A percentile compares a stretch with the other conserved stretches of the same genome.
Conservation (phyloP, 1,284 basidiomycete genomes). For the Xerocomus amazonicus region DNA sequence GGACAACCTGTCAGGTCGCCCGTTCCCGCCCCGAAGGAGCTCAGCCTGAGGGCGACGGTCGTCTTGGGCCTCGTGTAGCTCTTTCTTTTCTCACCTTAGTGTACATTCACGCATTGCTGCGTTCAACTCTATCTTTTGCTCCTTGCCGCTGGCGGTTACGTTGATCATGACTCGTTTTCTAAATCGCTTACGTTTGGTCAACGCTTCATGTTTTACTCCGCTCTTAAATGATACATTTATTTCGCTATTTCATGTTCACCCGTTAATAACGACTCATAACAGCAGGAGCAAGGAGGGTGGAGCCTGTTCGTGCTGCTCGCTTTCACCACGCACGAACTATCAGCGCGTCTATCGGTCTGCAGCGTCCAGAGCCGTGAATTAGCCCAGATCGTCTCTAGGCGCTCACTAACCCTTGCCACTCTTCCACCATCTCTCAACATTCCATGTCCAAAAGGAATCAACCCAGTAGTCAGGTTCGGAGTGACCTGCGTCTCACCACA, state of each 20-base stretch:
- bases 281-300: too few relatives aligned
- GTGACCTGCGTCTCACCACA: slow-evolving; percentile 4
- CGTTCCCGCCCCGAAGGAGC: slow-evolving; percentile 39
- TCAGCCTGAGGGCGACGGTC: slow-evolving; percentile 71
- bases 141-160: not conserved
- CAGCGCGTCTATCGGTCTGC: too few relatives aligned
- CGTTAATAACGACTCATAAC: too few relatives aligned
- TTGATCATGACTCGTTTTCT: too few relatives aligned
- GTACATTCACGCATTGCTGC: too few relatives aligned
- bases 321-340: too few relatives aligned
- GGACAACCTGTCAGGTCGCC: slow-evolving; percentile 30
- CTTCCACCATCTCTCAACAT: slow-evolving; percentile 10
- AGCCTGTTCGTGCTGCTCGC: too few relatives aligned
- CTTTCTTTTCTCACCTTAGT: not conserved
- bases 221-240: too few relatives aligned
- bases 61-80: slow-evolving; percentile 65
- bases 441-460: not conserved
- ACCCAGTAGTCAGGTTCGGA: not conserved
- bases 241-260: too few relatives aligned
- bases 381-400: not conserved
- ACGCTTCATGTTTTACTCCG: too few relatives aligned
- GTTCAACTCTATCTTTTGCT: not conserved
- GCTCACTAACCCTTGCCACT: not conserved
- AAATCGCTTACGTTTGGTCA: too few relatives aligned
- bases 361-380: not conserved